These are phyloP conservation scores for Sporothrix pallida DNA, from an alignment of 2,329 filamentous ascomycete species.

Conservation along the genomic window DNA sequence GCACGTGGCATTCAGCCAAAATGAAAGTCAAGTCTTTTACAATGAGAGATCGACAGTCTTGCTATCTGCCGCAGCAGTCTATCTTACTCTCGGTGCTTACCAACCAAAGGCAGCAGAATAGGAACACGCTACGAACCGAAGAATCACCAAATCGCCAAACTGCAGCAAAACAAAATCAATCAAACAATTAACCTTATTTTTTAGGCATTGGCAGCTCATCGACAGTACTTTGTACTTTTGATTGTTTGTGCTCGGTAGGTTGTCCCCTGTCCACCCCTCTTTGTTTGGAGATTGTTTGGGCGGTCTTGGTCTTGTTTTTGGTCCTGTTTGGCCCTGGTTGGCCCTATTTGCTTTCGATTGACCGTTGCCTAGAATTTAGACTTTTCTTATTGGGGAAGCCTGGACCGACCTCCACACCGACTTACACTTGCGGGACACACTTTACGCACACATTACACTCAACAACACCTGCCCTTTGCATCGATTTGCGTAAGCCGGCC, in stretches of 20 bases:
- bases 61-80: neutral
- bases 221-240: neutral
- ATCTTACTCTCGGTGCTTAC: neutral
- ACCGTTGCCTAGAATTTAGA: constrained; percentile 32
- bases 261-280: neutral
- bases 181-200: neutral
- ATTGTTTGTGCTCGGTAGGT: neutral
- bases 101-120: constrained; percentile 13
- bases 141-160: too few relatives aligned
- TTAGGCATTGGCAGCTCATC: neutral
- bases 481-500: constrained; percentile 29
- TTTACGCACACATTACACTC: neutral
- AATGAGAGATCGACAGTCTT: neutral
- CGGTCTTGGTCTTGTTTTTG: too few relatives aligned
- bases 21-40: neutral
- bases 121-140: too few relatives aligned
- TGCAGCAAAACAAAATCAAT: neutral
- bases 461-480: neutral
- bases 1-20: constrained; percentile 5
- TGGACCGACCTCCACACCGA: neutral
- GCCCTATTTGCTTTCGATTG: neutral
- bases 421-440: neutral
- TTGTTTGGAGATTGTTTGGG: neutral
- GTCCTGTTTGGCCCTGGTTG: too few relatives aligned
- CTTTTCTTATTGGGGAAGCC: neutral